Conservation (phyloP, 1,284 basidiomycete genomes). For the Cryptococcus floricola region DNA sequence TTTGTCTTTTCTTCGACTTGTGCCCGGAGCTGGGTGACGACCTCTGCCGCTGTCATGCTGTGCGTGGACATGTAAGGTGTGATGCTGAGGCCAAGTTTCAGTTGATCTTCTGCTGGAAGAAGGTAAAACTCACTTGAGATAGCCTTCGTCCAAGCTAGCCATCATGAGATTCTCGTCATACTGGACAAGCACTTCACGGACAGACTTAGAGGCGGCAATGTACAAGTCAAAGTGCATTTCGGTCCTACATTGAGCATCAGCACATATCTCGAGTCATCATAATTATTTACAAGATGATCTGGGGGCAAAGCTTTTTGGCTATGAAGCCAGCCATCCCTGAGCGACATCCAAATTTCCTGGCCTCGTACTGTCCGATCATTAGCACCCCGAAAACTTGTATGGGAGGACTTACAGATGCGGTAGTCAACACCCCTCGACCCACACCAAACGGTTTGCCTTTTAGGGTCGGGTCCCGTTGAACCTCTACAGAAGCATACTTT, state of each 20-base stretch:
- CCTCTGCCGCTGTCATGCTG: conserved; percentile 62
- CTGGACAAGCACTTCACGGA: conserved; percentile 49
- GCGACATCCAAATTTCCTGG: conserved; percentile 78
- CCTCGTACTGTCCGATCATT: conserved; percentile 65
- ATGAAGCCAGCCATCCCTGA: conserved; percentile 92
- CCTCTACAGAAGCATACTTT: conserved; percentile 52
- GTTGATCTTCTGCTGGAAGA: not conserved
- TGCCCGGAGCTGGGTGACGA: conserved; percentile 71
- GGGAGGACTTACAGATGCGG: conserved; percentile 55
- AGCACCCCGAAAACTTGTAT: not conserved
- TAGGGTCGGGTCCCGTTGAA: conserved; percentile 72
- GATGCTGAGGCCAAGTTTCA: conserved; percentile 21
- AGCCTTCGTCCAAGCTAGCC: conserved; percentile 84
- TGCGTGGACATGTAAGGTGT: conserved; percentile 66
- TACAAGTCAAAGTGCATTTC: conserved; percentile 59
- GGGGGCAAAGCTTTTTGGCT: conserved; percentile 87
- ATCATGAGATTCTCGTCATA: conserved; percentile 78
- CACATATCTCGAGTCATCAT: not conserved
- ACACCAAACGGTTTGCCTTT: conserved; percentile 85
- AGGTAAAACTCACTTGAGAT: conserved; percentile 64
- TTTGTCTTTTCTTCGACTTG: conserved; percentile 69
- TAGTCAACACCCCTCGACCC: conserved; percentile 68
- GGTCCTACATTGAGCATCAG: conserved; percentile 53
- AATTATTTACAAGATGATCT: conserved; percentile 65
- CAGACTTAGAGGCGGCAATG: conserved; percentile 60